Conservation (phyloP, 2,329 filamentous ascomycete genomes). For the Teratosphaeria epicoccoides region DNA sequence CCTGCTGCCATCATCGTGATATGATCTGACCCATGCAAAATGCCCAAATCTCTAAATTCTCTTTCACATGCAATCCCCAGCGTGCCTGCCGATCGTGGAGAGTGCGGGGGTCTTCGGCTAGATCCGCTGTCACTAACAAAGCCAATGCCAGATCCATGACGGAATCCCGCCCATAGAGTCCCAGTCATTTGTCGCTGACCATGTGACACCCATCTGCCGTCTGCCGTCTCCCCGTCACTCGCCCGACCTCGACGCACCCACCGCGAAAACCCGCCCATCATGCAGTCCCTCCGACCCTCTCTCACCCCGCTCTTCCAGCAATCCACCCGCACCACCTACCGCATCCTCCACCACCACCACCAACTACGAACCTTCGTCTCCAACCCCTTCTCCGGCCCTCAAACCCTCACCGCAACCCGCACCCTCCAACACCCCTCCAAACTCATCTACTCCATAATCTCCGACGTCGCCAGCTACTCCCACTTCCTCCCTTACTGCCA, state of each 20-base stretch:
- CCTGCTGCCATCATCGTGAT: not conserved
- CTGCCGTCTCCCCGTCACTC: not conserved
- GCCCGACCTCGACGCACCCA: not conserved
- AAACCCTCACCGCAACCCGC: conserved; percentile 62
- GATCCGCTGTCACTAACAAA: not conserved
- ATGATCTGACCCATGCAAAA: not conserved
- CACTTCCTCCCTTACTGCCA: conserved; percentile 88
- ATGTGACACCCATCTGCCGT: not conserved
- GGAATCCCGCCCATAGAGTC: not conserved
- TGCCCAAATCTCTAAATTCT: not conserved
- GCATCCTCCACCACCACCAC: conserved; percentile 8
- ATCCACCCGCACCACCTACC: conserved; percentile 7
- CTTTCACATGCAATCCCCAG: not conserved
- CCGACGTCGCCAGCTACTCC: conserved; percentile 76
- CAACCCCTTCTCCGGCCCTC: conserved; percentile 42
- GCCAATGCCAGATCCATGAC: not conserved
- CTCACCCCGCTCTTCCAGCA: conserved; percentile 12
- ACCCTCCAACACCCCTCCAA: conserved; percentile 62
- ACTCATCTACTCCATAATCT: conserved; percentile 72
- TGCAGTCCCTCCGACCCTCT: conserved; percentile 20
- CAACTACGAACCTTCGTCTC: conserved; percentile 34
- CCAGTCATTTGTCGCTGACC: not conserved
- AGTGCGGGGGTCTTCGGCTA: not conserved
- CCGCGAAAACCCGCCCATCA: conserved; percentile 8
- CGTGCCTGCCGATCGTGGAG: conserved; percentile 1